Evolutionary conservation across 2,329 filamentous ascomycete genomes (phyloP).

Genomic region (Paraphoma sp.): DNA sequence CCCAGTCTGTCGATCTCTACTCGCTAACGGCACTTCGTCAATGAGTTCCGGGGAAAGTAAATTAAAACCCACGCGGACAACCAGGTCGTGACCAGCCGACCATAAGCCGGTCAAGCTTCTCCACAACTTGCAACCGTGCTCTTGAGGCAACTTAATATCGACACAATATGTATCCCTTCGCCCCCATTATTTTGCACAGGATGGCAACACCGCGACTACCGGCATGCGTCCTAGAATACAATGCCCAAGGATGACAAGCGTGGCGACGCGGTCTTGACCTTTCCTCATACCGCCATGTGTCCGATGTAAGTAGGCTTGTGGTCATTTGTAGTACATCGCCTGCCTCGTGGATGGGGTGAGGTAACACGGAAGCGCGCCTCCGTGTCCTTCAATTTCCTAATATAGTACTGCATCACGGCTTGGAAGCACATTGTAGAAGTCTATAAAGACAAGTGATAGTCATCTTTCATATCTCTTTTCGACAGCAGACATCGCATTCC

Average conservation of each 20-base stretch:
- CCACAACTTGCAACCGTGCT: constrained; percentile 4
- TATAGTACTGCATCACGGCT: not conserved
- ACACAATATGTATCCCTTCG: constrained; percentile 18
- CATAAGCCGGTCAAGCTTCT: constrained; percentile 7
- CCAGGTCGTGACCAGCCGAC: constrained; percentile 5
- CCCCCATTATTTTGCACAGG: not conserved
- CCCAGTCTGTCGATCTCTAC: not conserved
- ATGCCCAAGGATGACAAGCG: constrained; percentile 7
- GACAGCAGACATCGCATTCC: not conserved
- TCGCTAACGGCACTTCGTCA: constrained; percentile 27
- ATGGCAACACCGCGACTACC: constrained; percentile 4
- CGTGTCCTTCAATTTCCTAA: not conserved
- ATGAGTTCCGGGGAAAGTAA: constrained; percentile 20
- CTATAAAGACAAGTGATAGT: constrained; percentile 10
- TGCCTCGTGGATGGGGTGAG: constrained; percentile 1
- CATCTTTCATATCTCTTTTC: not conserved
- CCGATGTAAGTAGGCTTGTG: constrained; percentile 4
- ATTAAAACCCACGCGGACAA: constrained; percentile 20
- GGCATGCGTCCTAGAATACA: not conserved
- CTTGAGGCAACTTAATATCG: constrained; percentile 18
- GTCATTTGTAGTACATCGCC: constrained; percentile 10
- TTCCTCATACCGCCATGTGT: constrained; percentile 6
- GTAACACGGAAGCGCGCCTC: not conserved
- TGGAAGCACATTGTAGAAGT: not conserved
- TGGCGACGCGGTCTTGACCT: constrained; percentile 2